Conservation (phyloP, 73 alveolate genomes). For the Paramecium bursaria region DNA sequence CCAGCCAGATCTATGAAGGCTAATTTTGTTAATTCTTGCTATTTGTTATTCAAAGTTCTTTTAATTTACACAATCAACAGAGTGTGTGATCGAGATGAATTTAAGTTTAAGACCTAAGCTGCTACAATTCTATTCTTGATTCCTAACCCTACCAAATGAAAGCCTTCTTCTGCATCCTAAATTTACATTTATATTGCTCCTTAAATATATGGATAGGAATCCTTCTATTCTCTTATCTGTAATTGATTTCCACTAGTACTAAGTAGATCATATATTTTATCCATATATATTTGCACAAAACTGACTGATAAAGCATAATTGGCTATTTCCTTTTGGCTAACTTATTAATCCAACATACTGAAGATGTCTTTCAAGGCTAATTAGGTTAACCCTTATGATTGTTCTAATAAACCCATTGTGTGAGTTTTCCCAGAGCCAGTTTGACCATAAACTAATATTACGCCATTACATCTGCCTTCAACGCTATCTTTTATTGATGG, state of each 20-base stretch:
- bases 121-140: slow-evolving; percentile 58
- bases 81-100: slow-evolving; percentile 69
- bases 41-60: background rate
- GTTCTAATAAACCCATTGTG: slow-evolving; percentile 44
- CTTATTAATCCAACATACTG: background rate
- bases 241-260: slow-evolving; percentile 17
- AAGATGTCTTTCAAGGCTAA: slow-evolving; percentile 27
- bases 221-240: slow-evolving; percentile 39
- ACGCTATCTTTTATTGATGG: slow-evolving; percentile 3
- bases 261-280: slow-evolving; percentile 52
- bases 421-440: slow-evolving; percentile 60
- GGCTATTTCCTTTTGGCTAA: background rate
- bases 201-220: slow-evolving; percentile 43
- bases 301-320: slow-evolving; percentile 12
- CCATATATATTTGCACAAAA: slow-evolving; percentile 27
- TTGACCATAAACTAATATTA: slow-evolving; percentile 30
- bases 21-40: slow-evolving; percentile 54
- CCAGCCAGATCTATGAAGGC: slow-evolving; percentile 92
- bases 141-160: slow-evolving; percentile 37
- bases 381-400: slow-evolving; percentile 20
- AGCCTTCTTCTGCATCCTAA: slow-evolving; percentile 35
- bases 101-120: slow-evolving; percentile 25
- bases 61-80: slow-evolving; percentile 53
- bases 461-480: slow-evolving; percentile 53
- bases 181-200: slow-evolving; percentile 19